These are phyloP conservation scores for Kodamaea neixiangensis DNA, from an alignment of 805 yeast species.

Conservation along the genomic window DNA sequence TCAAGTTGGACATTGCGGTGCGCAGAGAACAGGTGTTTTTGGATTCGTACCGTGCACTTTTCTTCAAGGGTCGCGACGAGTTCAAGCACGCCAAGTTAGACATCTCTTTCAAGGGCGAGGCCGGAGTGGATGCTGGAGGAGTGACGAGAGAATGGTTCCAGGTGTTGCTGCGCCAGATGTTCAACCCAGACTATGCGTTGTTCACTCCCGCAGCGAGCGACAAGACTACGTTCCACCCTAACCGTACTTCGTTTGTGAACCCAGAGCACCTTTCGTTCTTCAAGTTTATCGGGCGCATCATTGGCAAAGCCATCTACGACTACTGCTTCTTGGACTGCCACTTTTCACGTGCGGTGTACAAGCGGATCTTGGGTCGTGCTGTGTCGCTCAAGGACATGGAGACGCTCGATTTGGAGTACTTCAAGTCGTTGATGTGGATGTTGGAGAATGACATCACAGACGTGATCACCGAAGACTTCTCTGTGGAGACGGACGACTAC, in stretches of 20 bases:
- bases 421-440: constrained; percentile 93
- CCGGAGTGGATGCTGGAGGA: constrained; percentile 98
- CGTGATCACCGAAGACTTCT: constrained; percentile 89
- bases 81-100: constrained; percentile 73
- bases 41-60: constrained; percentile 82
- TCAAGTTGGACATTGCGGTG: constrained; percentile 63
- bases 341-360: constrained; percentile 93
- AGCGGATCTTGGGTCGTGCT: constrained; percentile 73
- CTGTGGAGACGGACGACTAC: constrained; percentile 90
- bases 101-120: constrained; percentile 86
- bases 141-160: constrained; percentile 97
- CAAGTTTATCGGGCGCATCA: constrained; percentile 89
- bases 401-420: constrained; percentile 86
- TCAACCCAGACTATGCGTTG: constrained; percentile 91
- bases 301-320: constrained; percentile 93
- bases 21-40: constrained; percentile 89
- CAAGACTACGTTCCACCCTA: constrained; percentile 93
- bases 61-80: constrained; percentile 74
- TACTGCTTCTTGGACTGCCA: constrained; percentile 87
- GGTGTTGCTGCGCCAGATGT: constrained; percentile 90
- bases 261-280: constrained; percentile 92
- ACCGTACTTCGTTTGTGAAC: constrained; percentile 85
- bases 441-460: constrained; percentile 95
- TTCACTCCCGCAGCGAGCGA: constrained; percentile 91
- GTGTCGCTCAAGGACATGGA: constrained; percentile 94